Percentiles rank a stretch among this genome's conserved stretches.
Evolutionary conservation across 345 rosid species (phyloP).

Genomic region (Odontarrhena argentea): DNA sequence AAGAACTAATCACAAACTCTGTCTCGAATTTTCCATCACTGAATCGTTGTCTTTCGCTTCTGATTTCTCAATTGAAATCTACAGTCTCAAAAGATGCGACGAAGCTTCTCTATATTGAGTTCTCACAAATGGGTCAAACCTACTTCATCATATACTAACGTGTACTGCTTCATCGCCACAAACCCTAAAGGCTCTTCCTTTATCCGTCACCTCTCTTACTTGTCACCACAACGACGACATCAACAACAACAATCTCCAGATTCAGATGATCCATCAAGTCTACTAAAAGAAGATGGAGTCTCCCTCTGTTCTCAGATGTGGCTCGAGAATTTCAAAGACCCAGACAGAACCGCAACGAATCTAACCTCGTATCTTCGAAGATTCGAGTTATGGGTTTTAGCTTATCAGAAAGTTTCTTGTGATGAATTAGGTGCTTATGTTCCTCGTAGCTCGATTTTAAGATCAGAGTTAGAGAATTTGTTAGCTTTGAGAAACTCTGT

Average conservation of each 20-base stretch:
- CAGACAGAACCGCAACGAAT: conserved; percentile 58
- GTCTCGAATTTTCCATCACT: background rate
- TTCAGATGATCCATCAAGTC: conserved; percentile 79
- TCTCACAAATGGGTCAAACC: conserved; percentile 41
- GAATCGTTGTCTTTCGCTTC: background rate
- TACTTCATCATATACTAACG: conserved; percentile 19
- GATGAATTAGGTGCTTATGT: conserved; percentile 87
- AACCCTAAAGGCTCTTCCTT: conserved; percentile 36
- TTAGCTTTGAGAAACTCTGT: conserved; percentile 83
- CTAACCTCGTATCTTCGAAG: conserved; percentile 69
- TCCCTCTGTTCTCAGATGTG: conserved; percentile 96
- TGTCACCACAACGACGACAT: conserved; percentile 51
- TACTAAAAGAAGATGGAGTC: conserved; percentile 91
- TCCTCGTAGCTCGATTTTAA: conserved; percentile 79
- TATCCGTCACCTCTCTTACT: conserved; percentile 56
- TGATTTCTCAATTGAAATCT: conserved; percentile 1
- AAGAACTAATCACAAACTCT: conserved; percentile 4
- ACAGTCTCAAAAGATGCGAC: conserved; percentile 48
- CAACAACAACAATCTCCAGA: conserved; percentile 61
- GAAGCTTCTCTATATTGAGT: conserved; percentile 44
- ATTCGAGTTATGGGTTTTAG: conserved; percentile 90
- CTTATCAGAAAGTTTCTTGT: conserved; percentile 87
- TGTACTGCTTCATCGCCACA: conserved; percentile 28
- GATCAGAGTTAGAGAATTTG: conserved; percentile 79
- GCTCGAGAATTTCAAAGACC: conserved; percentile 65